Base-by-base conservation (phyloP, 805 yeast species). In the Wickerhamiella qilinensis region DNA sequence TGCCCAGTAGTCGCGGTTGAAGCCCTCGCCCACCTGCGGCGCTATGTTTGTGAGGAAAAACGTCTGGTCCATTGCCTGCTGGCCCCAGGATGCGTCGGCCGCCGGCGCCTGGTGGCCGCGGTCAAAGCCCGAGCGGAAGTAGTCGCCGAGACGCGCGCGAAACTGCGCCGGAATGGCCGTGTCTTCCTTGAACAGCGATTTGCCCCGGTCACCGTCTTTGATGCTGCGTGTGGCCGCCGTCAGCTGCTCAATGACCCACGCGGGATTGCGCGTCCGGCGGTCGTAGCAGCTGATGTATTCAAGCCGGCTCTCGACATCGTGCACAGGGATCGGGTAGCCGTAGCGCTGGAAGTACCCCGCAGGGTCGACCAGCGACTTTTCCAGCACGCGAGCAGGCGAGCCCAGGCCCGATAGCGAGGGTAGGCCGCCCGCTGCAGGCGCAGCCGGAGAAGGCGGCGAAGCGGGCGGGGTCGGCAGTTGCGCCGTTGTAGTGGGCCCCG, bases 41-140 rank as follows among this genome's bases (percentile, higher is more conserved):
- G 93, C 73, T 68, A 91, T 88, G 58, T 91, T 91, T 4, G 94
- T 77, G 49, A 91, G 63, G 46, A 65, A 73, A 53, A 91, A 91
- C 0, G 98, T 91, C 56, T 88, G 94, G 58, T 91, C 78, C 97
- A 91, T 88, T 16, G 96, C 96, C 16, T 56, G 49, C 59, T 91
- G 98, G 24, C 75, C 73, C 60, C 74, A 91, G 55, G 83, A 85
- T 20, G 97, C 96, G 57, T 91, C 81, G 0, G 97, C 97, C 4
- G 98, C 98, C 3, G 98, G 96, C 0, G 94, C 96, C 51, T 82
- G 84, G 59, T 91, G 98, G 4, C 98, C 98, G 46, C 97, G 65
- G 57, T 91, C 98, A 58, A 83, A 91, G 1, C 98, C 98, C 24
- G 91, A 77, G 49, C 97, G 70, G 65, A 88, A 91, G 57, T 80